A percentile compares a stretch with the other conserved stretches of the same genome.
Conservation (phyloP, 768 basidiomycete species). For the Chalciporus chontae region DNA sequence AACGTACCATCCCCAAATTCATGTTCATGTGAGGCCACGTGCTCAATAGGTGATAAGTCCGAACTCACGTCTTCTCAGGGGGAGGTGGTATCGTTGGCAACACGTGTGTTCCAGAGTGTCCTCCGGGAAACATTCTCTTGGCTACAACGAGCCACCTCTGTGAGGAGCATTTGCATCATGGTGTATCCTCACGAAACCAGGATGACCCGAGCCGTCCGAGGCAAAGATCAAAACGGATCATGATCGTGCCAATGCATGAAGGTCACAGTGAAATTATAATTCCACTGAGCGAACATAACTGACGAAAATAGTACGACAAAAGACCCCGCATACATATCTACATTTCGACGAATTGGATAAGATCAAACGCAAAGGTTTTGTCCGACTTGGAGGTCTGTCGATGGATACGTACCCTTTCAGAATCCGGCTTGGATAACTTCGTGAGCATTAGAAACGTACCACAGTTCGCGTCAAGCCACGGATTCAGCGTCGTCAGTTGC, state of each 20-base stretch:
- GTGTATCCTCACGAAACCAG: no score
- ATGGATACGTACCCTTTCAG: no score
- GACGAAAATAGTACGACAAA: no score
- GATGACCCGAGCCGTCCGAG: no score
- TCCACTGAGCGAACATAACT: no score
- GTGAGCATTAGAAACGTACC: background rate
- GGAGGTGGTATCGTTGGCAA: no score
- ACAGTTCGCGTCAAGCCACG: background rate
- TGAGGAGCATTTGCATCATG: no score
- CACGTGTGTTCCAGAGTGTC: background rate
- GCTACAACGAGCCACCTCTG: background rate
- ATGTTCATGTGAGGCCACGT: background rate
- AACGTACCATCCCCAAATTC: background rate
- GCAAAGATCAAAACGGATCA: no score
- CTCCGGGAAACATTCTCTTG: background rate
- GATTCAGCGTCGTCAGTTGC: background rate
- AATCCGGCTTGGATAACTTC: no score
- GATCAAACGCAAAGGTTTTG: background rate
- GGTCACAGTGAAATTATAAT: no score
- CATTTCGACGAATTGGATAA: background rate
- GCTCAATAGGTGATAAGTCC: background rate
- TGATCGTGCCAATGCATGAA: no score
- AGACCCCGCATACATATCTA: no score
- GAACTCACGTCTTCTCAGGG: background rate
- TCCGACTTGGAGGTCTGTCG: background rate